Base-by-base conservation (phyloP, 1,139 yeast species). In the Saccharomyces hybrid region DNA sequence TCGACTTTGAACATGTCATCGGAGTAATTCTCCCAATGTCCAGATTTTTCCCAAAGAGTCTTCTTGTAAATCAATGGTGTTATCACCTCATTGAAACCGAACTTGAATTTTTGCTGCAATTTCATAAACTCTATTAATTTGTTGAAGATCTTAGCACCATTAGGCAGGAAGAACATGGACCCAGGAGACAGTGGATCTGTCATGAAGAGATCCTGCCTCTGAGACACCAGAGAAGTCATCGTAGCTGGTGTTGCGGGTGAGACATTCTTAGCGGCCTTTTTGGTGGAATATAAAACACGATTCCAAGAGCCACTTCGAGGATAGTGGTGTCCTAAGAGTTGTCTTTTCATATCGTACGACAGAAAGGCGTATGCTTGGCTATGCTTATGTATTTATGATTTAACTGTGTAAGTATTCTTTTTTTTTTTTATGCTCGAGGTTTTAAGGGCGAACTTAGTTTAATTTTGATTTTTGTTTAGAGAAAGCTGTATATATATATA, bases 1-100 rank as follows among this genome's bases (percentile, higher is more conserved):
- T 71, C 74, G 1, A 90, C 96, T 64, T 81, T 79, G 67, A 91
- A 93, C 99, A 93, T 93, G 71, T 93, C 97, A 48, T 88, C 95
- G 63, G 88, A 82, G 69, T 93, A 93, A 69, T 93, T 93, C 26
- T 85, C 88, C 97, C 97, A 93, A 71, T 93, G 99, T 0, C 99
- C 99, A 7, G 96, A 88, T 49, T 80, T 82, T 69, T 90, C 87
- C 97, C 97, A 93, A 28, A 93, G 74, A 54, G 84, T 80, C 57
- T 84, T 84, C 65, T 88, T 88, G 73, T 86, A 95, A 41, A 93
- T 88, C 64, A 93, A 78, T 1, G 99, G 99, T 0, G 98, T 89
- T 44, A 93, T 82, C 11, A 93, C 98, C 70, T 93, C 99, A 58
- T 88, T 84, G 66, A 89, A 95, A 0, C 96, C 97, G 62, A 86